Base-by-base conservation (phyloP, 1,284 basidiomycete genomes). In the Ganoderma sp. region DNA sequence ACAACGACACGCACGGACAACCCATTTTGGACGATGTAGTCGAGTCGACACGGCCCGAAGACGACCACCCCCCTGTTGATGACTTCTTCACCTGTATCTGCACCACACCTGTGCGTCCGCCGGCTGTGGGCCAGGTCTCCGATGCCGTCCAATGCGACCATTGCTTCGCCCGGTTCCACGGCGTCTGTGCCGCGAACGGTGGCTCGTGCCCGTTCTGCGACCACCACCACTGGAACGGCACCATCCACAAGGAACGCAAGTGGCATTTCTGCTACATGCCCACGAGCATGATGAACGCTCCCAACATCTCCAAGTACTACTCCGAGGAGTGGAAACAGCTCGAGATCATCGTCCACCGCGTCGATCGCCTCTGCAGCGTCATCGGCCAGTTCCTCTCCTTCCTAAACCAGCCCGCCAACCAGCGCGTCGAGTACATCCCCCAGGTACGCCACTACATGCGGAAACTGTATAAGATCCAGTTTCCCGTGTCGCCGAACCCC, bases 201-300 rank as follows among this genome's bases (percentile, higher is more conserved):
- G 92, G 92, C 45, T 94, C 92, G 9, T 94, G 92, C 76, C 92
- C 93, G 0, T 94, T 94, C 82, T 94, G 92, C 73, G 92, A 94
- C 72, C 92, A 94, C 73, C 90, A 93, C 71, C 93, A 94, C 73
- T 94, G 92, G 92, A 92, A 94, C 73, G 92, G 92, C 37, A 85
- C 89, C 8, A 89, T 94, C 66, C 87, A 88, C 77, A 93, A 93
- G 77, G 87, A 91, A 68, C 88, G 93, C 61, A 91, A 83, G 73
- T 94, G 88, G 86, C 91, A 94, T 75, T 94, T 91, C 79, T 90
- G 87, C 76, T 92, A 87, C 78, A 84, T 94, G 42, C 90, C 92
- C 2, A 83, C 85, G 25, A 87, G 92, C 64, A 84, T 93, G 32
- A 75, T 85, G 32, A 84, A 83, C 58, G 93, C 92, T 7, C 90